A percentile compares a stretch with the other conserved stretches of the same genome.
Evolutionary conservation across 2,329 filamentous ascomycete species (phyloP).

Genomic region (Chrysosphaeria jannelii): DNA sequence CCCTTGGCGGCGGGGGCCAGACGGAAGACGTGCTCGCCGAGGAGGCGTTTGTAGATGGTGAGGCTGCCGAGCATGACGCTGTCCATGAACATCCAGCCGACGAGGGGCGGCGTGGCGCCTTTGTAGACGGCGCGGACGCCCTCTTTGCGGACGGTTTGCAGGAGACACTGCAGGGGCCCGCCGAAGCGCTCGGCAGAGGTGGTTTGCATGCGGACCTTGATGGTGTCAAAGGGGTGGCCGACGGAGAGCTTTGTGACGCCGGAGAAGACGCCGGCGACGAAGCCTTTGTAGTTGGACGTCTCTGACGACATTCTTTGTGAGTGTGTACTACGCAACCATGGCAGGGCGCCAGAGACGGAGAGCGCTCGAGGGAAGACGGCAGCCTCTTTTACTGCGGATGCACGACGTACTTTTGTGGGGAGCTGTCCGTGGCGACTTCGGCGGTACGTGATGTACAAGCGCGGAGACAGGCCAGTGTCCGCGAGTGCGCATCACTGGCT

Average conservation of each 20-base stretch:
- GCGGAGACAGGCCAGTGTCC: too few relatives aligned
- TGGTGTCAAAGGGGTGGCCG: conserved; percentile 65
- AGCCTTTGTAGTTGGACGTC: conserved; percentile 68
- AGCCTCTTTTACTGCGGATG: too few relatives aligned
- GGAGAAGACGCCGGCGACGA: conserved; percentile 86
- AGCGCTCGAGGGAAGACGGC: too few relatives aligned
- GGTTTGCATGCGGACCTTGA: conserved; percentile 89
- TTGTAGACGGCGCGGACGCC: conserved; percentile 74
- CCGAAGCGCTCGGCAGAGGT: conserved; percentile 47
- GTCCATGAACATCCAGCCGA: conserved; percentile 99
- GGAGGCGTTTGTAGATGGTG: conserved; percentile 60
- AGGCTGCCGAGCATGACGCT: conserved; percentile 67
- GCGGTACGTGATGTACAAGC: too few relatives aligned
- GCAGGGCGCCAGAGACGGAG: too few relatives aligned
- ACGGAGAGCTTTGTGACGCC: conserved; percentile 66
- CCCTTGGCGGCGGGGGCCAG: conserved; percentile 10
- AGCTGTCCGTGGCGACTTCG: conserved; percentile 1
- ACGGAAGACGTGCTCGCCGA: conserved; percentile 49
- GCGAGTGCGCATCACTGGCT: too few relatives aligned
- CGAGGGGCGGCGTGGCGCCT: conserved; percentile 65
- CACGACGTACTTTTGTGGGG: conserved; percentile 5
- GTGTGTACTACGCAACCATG: too few relatives aligned
- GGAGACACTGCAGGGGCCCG: conserved; percentile 60
- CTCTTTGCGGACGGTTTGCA: conserved; percentile 64
- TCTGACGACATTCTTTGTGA: too few relatives aligned